A percentile compares a stretch with the other conserved stretches of the same genome.
Evolutionary conservation across 805 yeast species (phyloP).

Genomic region (Spathaspora gorwiae): DNA sequence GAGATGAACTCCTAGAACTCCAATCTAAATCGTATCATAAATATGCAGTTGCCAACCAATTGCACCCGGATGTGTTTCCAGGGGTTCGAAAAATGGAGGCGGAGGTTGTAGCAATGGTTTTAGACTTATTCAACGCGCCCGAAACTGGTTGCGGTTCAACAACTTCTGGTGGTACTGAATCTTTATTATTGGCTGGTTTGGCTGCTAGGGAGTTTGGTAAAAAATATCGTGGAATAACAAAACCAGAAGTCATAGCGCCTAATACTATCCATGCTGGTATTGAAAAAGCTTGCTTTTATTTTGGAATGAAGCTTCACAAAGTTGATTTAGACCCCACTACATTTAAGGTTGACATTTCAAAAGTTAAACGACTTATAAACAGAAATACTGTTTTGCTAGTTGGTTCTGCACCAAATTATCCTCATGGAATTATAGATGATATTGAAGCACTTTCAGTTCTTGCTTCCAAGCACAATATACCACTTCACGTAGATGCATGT

Average conservation of each 20-base stretch:
- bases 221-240: slow-evolving; percentile 48
- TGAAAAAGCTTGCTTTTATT: slow-evolving; percentile 88
- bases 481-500: slow-evolving; percentile 94
- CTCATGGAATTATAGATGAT: slow-evolving; percentile 94
- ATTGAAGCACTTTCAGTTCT: slow-evolving; percentile 65
- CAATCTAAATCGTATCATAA: slow-evolving; percentile 74
- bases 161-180: slow-evolving; percentile 95
- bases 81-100: slow-evolving; percentile 95
- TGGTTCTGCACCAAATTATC: slow-evolving; percentile 96
- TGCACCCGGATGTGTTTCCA: slow-evolving; percentile 96
- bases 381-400: slow-evolving; percentile 75
- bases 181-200: slow-evolving; percentile 77
- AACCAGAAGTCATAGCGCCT: slow-evolving; percentile 89
- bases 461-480: slow-evolving; percentile 66
- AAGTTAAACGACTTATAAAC: slow-evolving; percentile 64
- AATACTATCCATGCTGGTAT: slow-evolving; percentile 91
- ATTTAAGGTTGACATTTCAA: slow-evolving; percentile 59
- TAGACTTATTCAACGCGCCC: slow-evolving; percentile 79
- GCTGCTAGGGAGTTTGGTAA: slow-evolving; percentile 80
- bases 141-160: slow-evolving; percentile 59
- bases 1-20: slow-evolving; percentile 64
- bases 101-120: slow-evolving; percentile 89
- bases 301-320: slow-evolving; percentile 77
- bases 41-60: slow-evolving; percentile 85
- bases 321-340: slow-evolving; percentile 70